Base-by-base conservation (phyloP, 2,329 filamentous ascomycete genomes). In the Leptographium radiaticola region DNA sequence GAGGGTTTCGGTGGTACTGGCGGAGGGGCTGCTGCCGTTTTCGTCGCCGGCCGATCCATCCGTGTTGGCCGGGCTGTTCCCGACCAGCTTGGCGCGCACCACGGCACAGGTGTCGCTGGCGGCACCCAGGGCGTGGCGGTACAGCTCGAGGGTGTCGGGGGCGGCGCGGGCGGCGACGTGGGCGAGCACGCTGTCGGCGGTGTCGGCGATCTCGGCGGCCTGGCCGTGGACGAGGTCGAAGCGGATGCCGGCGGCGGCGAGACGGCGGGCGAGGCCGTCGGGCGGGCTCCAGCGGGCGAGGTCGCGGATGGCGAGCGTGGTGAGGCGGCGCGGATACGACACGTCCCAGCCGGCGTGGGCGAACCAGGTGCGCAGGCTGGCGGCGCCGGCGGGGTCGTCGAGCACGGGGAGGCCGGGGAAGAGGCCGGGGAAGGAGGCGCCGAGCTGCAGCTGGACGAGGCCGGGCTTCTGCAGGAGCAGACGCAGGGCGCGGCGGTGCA, bases 341-440 rank as follows among this genome's bases (percentile, higher is more conserved):
- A 74, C 84, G 62, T 94, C 89, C 90, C 90, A 96, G 15, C 91
- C 90, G 48, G 89, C 78, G n/a, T 56, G 53, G n/a, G 84, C 80
- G 66, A 96, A 95, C 90, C 90, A 97, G 46, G 87, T 81, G 59
- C 76, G 79, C 42, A 74, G 65, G 6, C 56, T 66, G 18, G 70
- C 5, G 39, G 18, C 45, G 46, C 34, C 46, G 9, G 51, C 1
- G 57, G 52, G 6, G 57, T 75, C 71, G 58, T 76, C 73, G 6
- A 77, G 73, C 2, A 75, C 70, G 0, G 90, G 89, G 11, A 95
- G 86, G 0, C 90, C 91, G 0, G 88, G 79, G 62, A 90, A 96
- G 30, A 95, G 81, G n/a, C 84, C 87, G 0, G 90, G 90, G 38
- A 95, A 80, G 1, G 84, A 78, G 43, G 83, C 83, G 1, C 90